Conservation (phyloP, 2,329 filamentous ascomycete species). For the Cadophora sp. region DNA sequence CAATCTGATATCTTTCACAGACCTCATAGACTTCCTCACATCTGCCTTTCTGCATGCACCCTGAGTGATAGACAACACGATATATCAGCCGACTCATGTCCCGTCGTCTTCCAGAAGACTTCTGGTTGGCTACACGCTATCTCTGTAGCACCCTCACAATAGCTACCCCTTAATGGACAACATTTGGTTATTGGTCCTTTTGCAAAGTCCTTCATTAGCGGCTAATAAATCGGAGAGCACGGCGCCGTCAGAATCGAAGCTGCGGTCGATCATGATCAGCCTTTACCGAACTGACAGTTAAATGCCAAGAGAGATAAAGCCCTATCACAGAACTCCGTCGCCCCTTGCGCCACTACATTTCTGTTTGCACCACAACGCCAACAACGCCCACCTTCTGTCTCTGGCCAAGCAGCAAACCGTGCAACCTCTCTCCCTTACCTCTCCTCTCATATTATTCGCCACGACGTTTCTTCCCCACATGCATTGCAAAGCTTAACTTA, state of each 20-base stretch:
- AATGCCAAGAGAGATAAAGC: neutral
- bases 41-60: conserved; percentile 5
- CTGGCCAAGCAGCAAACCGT: conserved; percentile 9
- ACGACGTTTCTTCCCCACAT: neutral
- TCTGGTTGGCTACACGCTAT: conserved; percentile 4
- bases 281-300: neutral
- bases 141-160: neutral
- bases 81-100: conserved; percentile 12
- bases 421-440: neutral
- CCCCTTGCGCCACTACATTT: neutral
- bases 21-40: neutral
- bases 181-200: neutral
- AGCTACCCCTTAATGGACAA: neutral
- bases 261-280: neutral
- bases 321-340: conserved; percentile 1
- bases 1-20: neutral
- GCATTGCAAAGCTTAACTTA: conserved; percentile 18
- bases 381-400: conserved; percentile 5
- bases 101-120: neutral
- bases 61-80: neutral
- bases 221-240: neutral
- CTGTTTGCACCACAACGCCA: neutral
- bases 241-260: neutral
- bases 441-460: neutral
- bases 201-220: conserved; percentile 2